Conservation (phyloP, 331 rosid species). For the Pyrus hybrid region DNA sequence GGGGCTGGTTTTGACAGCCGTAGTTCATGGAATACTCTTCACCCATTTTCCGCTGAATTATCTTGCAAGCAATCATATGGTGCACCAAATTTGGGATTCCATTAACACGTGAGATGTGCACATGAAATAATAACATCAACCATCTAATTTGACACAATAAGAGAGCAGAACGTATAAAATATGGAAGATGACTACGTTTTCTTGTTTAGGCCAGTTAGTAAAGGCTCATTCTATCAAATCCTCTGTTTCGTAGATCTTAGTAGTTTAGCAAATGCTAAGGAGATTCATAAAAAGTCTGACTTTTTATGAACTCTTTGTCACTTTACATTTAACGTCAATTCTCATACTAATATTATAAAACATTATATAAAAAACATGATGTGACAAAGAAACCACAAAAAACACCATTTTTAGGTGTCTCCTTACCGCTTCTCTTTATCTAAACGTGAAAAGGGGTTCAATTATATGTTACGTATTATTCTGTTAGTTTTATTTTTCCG, state of each 20-base stretch:
- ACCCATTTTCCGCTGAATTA: neutral
- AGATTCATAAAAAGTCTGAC: fast-evolving
- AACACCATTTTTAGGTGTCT: fast-evolving
- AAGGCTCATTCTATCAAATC: neutral
- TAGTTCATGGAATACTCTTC: neutral
- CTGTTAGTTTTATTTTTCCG: neutral
- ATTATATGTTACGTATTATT: neutral
- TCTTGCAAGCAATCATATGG: neutral
- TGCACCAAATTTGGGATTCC: neutral
- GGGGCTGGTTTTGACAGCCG: neutral
- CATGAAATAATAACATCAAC: neutral
- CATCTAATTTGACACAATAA: neutral
- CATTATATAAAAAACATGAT: no score
- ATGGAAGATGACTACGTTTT: neutral
- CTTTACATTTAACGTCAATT: no score
- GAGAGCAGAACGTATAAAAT: neutral
- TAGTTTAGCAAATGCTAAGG: no score
- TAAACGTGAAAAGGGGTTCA: neutral
- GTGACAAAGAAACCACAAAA: fast-evolving
- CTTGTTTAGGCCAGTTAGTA: neutral
- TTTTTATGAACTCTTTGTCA: no score
- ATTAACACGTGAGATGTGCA: neutral
- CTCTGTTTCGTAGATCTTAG: no score
- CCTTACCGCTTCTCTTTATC: no score
- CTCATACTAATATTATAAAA: no score